Percentiles rank a stretch among this genome's conserved stretches.
phyloP scores from a whole-genome alignment of 805 yeast species.

The Kodamaea kaohsiungensis region DNA sequence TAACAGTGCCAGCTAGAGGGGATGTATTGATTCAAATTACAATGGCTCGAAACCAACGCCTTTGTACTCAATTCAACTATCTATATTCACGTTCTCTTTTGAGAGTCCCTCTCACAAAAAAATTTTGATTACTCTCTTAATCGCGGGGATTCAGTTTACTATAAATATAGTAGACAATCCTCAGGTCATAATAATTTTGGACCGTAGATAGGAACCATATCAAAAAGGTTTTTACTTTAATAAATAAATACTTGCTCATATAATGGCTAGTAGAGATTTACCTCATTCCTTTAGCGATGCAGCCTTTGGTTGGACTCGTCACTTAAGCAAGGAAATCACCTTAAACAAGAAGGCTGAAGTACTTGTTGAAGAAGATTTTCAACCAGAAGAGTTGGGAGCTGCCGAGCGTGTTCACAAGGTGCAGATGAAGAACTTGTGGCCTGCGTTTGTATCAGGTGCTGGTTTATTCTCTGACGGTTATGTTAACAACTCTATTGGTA shows the following conservation, averaged over 20 bases:
- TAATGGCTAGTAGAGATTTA: slow-evolving; percentile 46
- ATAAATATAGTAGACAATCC: neutral
- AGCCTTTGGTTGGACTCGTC: slow-evolving; percentile 42
- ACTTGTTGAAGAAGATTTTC: slow-evolving; percentile 17
- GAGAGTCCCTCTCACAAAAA: neutral
- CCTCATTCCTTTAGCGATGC: slow-evolving; percentile 44
- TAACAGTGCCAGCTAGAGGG: neutral
- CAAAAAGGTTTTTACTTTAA: neutral
- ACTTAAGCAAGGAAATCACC: slow-evolving; percentile 46
- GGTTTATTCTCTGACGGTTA: slow-evolving; percentile 94
- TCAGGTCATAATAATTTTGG: neutral
- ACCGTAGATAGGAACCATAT: neutral
- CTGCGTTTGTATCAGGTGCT: slow-evolving; percentile 65
- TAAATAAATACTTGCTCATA: neutral
- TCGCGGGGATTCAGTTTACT: neutral
- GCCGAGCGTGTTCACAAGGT: slow-evolving; percentile 14
- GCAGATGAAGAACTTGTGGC: slow-evolving; percentile 29
- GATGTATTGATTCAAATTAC: neutral
- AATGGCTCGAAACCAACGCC: neutral
- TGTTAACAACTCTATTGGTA: slow-evolving; percentile 79
- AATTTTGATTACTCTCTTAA: neutral
- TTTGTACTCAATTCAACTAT: neutral
- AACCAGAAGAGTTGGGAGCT: slow-evolving; percentile 20
- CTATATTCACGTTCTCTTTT: neutral
- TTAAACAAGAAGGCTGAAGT: slow-evolving; percentile 27